Percentiles rank a stretch among this genome's conserved stretches.
These are phyloP conservation scores for Dothidotthia symphoricarpi DNA, from an alignment of 2,329 filamentous ascomycete species.

Conservation along the genomic window DNA sequence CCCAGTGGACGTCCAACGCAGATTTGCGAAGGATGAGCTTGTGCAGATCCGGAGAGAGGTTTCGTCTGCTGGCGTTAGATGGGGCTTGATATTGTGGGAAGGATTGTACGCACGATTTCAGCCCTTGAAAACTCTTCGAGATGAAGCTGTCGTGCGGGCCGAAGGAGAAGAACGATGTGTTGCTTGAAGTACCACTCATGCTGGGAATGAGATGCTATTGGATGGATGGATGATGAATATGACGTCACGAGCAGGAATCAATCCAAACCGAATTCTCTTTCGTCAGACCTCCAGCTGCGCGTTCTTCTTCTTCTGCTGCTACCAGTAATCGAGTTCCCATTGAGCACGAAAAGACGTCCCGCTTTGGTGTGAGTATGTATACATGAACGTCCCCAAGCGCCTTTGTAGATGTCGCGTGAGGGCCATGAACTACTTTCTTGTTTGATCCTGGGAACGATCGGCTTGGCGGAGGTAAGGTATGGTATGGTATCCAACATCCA, in stretches of 20 bases:
- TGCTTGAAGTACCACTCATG: constrained; percentile 27
- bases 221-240: constrained; percentile 15
- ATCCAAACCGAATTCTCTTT: too few species aligned
- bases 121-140: constrained; percentile 30
- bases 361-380: neutral
- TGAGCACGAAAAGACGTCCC: too few species aligned
- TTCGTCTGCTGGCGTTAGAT: constrained; percentile 21
- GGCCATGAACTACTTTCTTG: constrained; percentile 24
- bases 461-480: constrained; percentile 31
- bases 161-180: constrained; percentile 37
- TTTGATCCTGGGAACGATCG: constrained; percentile 32
- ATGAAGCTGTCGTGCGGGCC: constrained; percentile 36
- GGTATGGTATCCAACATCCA: too few species aligned
- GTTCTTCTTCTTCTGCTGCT: too few species aligned
- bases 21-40: constrained; percentile 25
- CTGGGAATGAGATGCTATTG: constrained; percentile 30
- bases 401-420: constrained; percentile 4
- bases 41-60: constrained; percentile 29
- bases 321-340: too few species aligned
- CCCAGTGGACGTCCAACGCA: constrained; percentile 33
- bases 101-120: constrained; percentile 28
- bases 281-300: too few species aligned
- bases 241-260: constrained; percentile 24
- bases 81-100: too few species aligned
- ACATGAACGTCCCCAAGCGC: neutral